phyloP scores from a whole-genome alignment of 768 basidiomycete species.

The Boletus vinaceobasis region DNA sequence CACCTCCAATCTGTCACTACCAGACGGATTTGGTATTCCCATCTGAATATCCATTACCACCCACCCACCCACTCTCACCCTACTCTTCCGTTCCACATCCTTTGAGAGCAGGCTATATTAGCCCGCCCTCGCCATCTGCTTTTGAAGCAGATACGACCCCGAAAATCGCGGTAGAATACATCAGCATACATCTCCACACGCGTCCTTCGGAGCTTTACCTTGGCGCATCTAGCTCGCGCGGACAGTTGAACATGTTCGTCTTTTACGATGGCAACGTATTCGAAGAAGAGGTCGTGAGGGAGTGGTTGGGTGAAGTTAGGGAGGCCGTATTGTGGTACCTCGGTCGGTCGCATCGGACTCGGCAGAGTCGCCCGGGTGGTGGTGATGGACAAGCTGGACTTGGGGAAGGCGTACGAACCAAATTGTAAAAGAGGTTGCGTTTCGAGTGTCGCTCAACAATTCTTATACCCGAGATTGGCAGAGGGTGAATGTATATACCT shows the following conservation, averaged over 20 bases:
- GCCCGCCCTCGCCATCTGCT: not conserved
- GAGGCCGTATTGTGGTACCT: constrained; percentile 33
- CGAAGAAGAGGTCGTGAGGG: constrained; percentile 36
- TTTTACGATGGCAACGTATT: constrained; percentile 48
- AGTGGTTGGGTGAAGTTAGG: constrained; percentile 48
- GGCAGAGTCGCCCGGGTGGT: too few relatives aligned
- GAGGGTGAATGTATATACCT: too few relatives aligned
- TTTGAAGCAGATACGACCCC: not conserved
- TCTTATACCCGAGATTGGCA: too few relatives aligned
- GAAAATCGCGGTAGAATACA: constrained; percentile 9
- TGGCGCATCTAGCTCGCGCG: constrained; percentile 34
- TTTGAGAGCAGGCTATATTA: constrained; percentile 3
- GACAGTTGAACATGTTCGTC: constrained; percentile 32
- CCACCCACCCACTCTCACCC: constrained; percentile 21
- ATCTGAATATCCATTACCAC: constrained; percentile 33
- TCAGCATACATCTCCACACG: constrained; percentile 32
- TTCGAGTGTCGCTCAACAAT: not conserved
- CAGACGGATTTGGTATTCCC: constrained; percentile 37
- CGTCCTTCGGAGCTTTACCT: constrained; percentile 46
- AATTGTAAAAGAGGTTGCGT: not conserved
- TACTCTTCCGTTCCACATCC: constrained; percentile 16
- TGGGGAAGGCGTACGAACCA: not conserved
- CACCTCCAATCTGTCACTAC: constrained; percentile 8
- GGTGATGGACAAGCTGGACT: not conserved
- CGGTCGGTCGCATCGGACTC: constrained; percentile 10